These are phyloP conservation scores for Candida sojae DNA, from an alignment of 1,139 yeast genomes.

Conservation along the genomic window DNA sequence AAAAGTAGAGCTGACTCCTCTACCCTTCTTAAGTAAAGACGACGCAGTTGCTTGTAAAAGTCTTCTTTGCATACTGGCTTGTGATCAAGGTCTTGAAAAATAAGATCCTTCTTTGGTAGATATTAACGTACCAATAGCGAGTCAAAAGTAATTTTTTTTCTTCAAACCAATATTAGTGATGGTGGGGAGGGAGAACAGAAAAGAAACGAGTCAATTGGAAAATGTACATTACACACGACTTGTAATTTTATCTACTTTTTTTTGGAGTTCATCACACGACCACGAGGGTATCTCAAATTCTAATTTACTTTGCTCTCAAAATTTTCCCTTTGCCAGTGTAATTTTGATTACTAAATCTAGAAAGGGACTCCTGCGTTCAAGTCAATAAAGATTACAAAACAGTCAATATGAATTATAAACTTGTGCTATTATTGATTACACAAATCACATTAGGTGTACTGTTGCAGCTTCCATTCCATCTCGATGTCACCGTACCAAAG, in stretches of 20 bases:
- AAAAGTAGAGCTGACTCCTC: not conserved
- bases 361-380: not conserved
- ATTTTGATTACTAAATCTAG: no score
- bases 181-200: not conserved
- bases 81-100: no score
- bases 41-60: slow-evolving; percentile 2
- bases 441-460: not conserved
- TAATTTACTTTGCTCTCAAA: not conserved
- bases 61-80: slow-evolving; percentile 6
- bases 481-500: slow-evolving; percentile 1
- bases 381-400: not conserved
- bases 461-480: slow-evolving; percentile 14
- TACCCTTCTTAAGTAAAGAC: slow-evolving; percentile 3
- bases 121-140: not conserved
- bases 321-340: not conserved
- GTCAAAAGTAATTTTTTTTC: not conserved
- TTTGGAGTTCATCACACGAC: not conserved
- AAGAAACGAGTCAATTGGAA: not conserved
- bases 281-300: not conserved
- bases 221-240: no score
- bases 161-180: not conserved
- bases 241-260: no score
- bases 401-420: not conserved
- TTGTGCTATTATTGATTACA: slow-evolving; percentile 1
- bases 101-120: not conserved